Evolutionary conservation across 306 rosid genomes (phyloP).

Genomic region (Vachellia pachyceras): DNA sequence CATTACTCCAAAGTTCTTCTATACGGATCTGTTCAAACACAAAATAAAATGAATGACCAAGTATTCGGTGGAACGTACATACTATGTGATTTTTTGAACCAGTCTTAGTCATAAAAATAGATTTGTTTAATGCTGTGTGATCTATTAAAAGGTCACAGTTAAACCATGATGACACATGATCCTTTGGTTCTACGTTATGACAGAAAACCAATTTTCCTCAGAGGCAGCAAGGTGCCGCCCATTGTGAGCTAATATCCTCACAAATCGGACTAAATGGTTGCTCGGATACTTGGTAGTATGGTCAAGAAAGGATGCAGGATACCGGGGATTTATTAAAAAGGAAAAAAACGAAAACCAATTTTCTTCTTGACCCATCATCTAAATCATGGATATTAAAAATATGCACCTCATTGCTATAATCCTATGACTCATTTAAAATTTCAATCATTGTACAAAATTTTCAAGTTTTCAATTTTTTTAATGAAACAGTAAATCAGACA

Average conservation of each 20-base stretch:
- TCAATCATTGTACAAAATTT: background rate
- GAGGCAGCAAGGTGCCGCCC: too few relatives aligned
- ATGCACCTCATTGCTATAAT: background rate
- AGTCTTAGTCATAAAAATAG: background rate
- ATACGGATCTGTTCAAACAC: conserved; percentile 59
- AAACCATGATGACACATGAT: background rate
- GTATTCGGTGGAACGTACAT: background rate
- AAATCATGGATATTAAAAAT: background rate
- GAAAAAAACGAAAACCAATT: background rate
- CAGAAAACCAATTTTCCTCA: too few relatives aligned
- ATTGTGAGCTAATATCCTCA: too few relatives aligned
- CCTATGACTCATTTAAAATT: background rate
- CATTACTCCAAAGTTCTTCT: conserved; percentile 86
- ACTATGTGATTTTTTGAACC: background rate
- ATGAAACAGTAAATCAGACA: background rate
- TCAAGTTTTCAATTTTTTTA: background rate
- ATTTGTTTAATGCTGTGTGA: background rate
- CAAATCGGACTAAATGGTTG: too few relatives aligned
- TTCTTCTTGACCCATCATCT: background rate
- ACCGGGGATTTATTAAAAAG: too few relatives aligned
- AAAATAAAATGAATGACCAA: conserved; percentile 25
- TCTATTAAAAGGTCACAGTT: background rate
- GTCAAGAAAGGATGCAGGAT: too few relatives aligned
- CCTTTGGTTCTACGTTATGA: background rate
- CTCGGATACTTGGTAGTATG: too few relatives aligned